Conservation (phyloP, 805 yeast species). For the Lipomyces mesembrius region DNA sequence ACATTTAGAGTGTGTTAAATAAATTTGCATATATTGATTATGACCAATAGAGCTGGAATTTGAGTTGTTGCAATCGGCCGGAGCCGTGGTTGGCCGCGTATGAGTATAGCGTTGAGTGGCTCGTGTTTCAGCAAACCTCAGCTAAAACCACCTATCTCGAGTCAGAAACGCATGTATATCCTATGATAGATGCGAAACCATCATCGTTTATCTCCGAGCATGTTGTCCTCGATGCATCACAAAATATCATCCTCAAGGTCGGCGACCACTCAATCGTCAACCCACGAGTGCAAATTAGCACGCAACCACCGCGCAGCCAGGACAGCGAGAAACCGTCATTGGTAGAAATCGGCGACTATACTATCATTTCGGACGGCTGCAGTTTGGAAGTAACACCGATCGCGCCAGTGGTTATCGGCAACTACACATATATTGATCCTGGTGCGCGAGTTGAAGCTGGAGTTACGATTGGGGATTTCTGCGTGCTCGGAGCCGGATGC, state of each 20-base stretch:
- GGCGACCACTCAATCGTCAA: slow-evolving; percentile 21
- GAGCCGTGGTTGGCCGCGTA: too few species aligned
- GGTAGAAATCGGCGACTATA: slow-evolving; percentile 21
- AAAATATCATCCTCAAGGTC: slow-evolving; percentile 9
- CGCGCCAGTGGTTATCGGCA: slow-evolving; percentile 11
- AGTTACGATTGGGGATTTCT: slow-evolving; percentile 17
- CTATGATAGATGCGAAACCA: slow-evolving; percentile 20
- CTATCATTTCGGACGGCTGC: slow-evolving; percentile 24
- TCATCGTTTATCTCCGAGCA: slow-evolving; percentile 28
- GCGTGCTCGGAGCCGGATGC: slow-evolving; percentile 20
- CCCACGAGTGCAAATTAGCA: slow-evolving; percentile 15
- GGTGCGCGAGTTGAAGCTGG: slow-evolving; percentile 17
- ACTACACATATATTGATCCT: slow-evolving; percentile 21
- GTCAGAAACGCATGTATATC: neutral
- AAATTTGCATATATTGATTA: neutral
- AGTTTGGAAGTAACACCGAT: neutral
- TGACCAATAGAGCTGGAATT: neutral
- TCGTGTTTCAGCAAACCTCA: too few species aligned
- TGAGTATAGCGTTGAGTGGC: too few species aligned
- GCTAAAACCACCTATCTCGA: neutral
- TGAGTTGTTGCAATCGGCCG: too few species aligned
- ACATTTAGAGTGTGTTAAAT: neutral
- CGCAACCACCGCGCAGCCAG: neutral
- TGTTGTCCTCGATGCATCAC: slow-evolving; percentile 12
- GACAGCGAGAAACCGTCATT: neutral